Base-by-base conservation (phyloP, 768 basidiomycete genomes). In the Coprinopsis strossmayeri region DNA sequence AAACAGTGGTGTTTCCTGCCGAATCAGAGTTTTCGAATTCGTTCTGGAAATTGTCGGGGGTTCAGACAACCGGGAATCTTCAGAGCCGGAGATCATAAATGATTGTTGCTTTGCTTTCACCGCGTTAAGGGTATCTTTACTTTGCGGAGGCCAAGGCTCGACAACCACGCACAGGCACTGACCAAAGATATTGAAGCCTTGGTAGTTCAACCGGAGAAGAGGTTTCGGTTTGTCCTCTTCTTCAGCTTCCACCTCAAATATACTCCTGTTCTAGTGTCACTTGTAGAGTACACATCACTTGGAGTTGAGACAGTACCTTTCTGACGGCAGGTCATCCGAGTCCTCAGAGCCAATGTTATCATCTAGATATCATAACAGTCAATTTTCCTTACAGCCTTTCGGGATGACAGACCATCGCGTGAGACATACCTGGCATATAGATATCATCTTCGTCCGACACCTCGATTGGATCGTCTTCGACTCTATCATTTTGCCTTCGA, bases 121-220 rank as follows among this genome's bases (percentile, higher is more conserved):
- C 32, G 39, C 23, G 26, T 49, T 32, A 26, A 9, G 12, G 41
- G 41, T 21, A 38, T 38, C 18, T 42, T n/a, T n/a, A n/a, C n/a
- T 40, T 12, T 70, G 74, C 30, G 80, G 59, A 12, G 86, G 83
- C 73, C 81, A 89, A 13, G 90, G 91, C 60, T 92, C 90, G 13
- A 91, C 81, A 20, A 92, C 83, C 28, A 92, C 74, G 59, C 86
- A 89, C 15, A 92, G 73, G 61, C 85, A 89, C 46, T 79, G 77
- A 0, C 81, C 83, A 49, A 78, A 76, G 41, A 90, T 81, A 45
- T 66, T 72, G 62, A 89, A 89, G 11, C 85, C 84, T 55, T 77
- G 75, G 54, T 87, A 91, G 46, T 63, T 74, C 28, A 91, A 72
- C 47, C 77, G 73, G 27, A 90, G 66, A 25, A 74, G 54, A 4